Evolutionary conservation across 169 alveolate species (phyloP).

Genomic region (Perkinsus marinus): DNA sequence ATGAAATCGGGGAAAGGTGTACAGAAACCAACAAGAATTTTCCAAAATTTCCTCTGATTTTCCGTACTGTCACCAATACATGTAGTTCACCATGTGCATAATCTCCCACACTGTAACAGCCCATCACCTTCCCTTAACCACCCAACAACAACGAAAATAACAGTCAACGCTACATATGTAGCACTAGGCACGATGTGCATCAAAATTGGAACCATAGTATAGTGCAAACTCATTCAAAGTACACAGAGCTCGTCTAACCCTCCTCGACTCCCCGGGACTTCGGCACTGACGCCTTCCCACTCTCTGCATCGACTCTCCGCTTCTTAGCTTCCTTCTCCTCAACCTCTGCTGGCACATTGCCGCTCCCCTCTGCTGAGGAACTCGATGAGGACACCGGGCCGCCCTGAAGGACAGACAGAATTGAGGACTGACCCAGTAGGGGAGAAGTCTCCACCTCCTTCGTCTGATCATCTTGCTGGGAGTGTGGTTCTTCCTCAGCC

Average conservation of each 20-base stretch:
- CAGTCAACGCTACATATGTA: not conserved
- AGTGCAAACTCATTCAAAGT: not conserved
- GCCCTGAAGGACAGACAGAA: not conserved
- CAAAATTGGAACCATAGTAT: not conserved
- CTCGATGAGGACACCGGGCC: not conserved
- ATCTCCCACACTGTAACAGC: no score
- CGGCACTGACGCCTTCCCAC: not conserved
- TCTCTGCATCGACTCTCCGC: not conserved
- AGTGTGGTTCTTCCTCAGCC: not conserved
- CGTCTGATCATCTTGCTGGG: not conserved
- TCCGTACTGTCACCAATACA: no score
- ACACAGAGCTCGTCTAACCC: no score
- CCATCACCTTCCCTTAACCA: not conserved
- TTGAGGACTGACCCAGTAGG: not conserved
- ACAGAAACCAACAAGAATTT: no score
- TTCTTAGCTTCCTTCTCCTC: not conserved
- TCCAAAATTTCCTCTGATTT: no score
- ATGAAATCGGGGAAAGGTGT: no score
- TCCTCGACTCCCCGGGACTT: no score
- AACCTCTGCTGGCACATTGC: not conserved
- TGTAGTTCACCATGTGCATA: no score
- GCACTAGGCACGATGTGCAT: not conserved
- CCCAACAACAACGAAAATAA: not conserved
- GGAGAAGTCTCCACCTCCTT: not conserved
- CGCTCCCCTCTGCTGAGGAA: not conserved